phyloP scores from a whole-genome alignment of 1,284 basidiomycete genomes.

The Gymnopus androsaceus region DNA sequence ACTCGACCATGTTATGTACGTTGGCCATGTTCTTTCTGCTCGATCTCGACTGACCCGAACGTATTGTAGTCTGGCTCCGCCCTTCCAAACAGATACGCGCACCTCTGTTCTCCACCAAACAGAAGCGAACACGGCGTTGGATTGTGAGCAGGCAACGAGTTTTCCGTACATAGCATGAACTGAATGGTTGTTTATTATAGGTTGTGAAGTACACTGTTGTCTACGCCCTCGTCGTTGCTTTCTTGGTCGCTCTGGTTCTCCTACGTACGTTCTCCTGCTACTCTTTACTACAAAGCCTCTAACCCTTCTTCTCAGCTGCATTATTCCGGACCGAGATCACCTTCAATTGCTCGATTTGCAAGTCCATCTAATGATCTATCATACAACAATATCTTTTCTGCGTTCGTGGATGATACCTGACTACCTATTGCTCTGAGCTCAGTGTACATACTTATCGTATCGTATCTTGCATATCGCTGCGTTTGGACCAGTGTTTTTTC shows the following conservation, averaged over 20 bases:
- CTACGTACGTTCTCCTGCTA: constrained; percentile 58
- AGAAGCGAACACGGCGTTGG: constrained; percentile 88
- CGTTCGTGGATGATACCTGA: constrained; percentile 16
- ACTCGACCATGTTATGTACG: constrained; percentile 89
- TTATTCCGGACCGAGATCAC: constrained; percentile 71
- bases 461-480: constrained; percentile 15
- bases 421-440: constrained; percentile 13
- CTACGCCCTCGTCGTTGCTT: constrained; percentile 78
- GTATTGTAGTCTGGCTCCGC: constrained; percentile 79
- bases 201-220: constrained; percentile 83
- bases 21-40: constrained; percentile 23
- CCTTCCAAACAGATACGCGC: constrained; percentile 93
- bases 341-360: constrained; percentile 72
- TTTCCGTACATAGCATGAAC: background rate
- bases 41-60: constrained; percentile 21
- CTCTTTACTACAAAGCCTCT: constrained; percentile 5
- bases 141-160: constrained; percentile 58
- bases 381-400: constrained; percentile 29
- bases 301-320: constrained; percentile 46
- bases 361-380: constrained; percentile 67
- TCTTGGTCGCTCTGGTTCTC: constrained; percentile 81
- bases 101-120: constrained; percentile 93
- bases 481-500: constrained; percentile 11
- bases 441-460: constrained; percentile 14
- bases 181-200: constrained; percentile 32